Conservation (phyloP, 306 rosid genomes). For the Sesbania bispinosa region DNA sequence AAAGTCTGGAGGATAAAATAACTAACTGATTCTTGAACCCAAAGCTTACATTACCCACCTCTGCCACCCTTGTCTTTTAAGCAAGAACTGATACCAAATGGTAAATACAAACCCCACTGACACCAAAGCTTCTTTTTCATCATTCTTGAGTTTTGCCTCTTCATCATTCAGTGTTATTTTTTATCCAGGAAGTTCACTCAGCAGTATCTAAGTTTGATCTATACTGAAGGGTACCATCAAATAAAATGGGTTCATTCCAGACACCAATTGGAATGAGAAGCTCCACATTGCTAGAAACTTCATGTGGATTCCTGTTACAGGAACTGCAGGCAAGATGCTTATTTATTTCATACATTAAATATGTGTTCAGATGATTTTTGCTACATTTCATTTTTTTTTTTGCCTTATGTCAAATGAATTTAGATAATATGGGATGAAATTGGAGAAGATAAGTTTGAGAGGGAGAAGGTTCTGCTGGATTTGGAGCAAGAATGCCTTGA, state of each 20-base stretch:
- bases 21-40: slow-evolving; percentile 65
- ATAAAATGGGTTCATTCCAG: slow-evolving; percentile 70
- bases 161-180: slow-evolving; percentile 36
- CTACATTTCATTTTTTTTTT: slow-evolving; percentile 1
- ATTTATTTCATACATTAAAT: neutral
- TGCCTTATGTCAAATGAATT: slow-evolving; percentile 22
- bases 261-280: slow-evolving; percentile 73
- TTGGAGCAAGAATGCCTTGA: slow-evolving; percentile 91
- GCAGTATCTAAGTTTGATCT: slow-evolving; percentile 29
- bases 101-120: slow-evolving; percentile 38
- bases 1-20: slow-evolving; percentile 38
- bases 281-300: slow-evolving; percentile 71
- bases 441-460: slow-evolving; percentile 85
- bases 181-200: slow-evolving; percentile 33
- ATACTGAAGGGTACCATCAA: slow-evolving; percentile 26
- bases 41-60: slow-evolving; percentile 76
- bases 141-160: slow-evolving; percentile 28
- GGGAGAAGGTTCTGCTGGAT: slow-evolving; percentile 83
- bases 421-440: slow-evolving; percentile 98
- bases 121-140: slow-evolving; percentile 51
- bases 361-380: slow-evolving; percentile 2
- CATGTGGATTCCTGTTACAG: slow-evolving; percentile 84
- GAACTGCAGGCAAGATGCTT: slow-evolving; percentile 80
- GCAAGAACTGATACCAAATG: slow-evolving; percentile 60
- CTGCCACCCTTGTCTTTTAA: slow-evolving; percentile 81